Conservation (phyloP, 2,329 filamentous ascomycete species). For the Elsinoe necatrix region DNA sequence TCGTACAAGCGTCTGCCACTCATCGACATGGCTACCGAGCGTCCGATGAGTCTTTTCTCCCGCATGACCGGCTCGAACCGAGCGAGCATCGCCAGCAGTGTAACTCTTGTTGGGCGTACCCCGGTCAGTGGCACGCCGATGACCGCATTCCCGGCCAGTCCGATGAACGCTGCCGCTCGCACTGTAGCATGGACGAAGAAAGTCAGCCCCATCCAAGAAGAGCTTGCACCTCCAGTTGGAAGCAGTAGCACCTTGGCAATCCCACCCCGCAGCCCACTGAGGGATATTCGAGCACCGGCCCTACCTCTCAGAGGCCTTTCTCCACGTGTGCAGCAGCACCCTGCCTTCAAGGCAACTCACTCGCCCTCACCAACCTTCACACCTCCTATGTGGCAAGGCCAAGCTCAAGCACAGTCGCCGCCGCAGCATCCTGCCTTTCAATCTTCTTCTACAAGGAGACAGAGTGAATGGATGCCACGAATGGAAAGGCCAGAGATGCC, state of each 20-base stretch:
- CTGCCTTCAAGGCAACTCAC: background rate
- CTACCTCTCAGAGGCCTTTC: background rate
- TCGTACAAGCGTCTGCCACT: slow-evolving; percentile 31
- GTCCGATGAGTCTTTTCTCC: slow-evolving; percentile 28
- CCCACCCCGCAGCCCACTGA: background rate
- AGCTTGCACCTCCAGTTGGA: background rate
- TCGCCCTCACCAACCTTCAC: background rate
- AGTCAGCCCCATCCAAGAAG: slow-evolving; percentile 26
- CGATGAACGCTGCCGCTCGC: slow-evolving; percentile 14
- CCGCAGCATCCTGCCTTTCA: background rate
- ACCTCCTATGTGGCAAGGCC: slow-evolving; percentile 11
- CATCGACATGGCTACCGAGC: slow-evolving; percentile 32
- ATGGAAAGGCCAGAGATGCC: slow-evolving; percentile 21
- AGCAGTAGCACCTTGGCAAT: background rate
- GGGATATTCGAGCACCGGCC: background rate
- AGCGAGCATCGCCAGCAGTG: slow-evolving; percentile 1
- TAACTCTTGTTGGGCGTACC: background rate
- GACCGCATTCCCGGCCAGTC: background rate
- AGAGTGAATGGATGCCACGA: slow-evolving; percentile 15
- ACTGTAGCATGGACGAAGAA: slow-evolving; percentile 11
- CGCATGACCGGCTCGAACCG: slow-evolving; percentile 15
- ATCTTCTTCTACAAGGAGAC: background rate
- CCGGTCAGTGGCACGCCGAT: background rate
- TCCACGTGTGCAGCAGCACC: slow-evolving; percentile 1
- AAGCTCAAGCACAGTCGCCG: slow-evolving; percentile 21